Evolutionary conservation across 768 basidiomycete genomes (phyloP), one percentile per base, ranked within the genome.

Genomic region (Hysterangium stoloniferum): DNA sequence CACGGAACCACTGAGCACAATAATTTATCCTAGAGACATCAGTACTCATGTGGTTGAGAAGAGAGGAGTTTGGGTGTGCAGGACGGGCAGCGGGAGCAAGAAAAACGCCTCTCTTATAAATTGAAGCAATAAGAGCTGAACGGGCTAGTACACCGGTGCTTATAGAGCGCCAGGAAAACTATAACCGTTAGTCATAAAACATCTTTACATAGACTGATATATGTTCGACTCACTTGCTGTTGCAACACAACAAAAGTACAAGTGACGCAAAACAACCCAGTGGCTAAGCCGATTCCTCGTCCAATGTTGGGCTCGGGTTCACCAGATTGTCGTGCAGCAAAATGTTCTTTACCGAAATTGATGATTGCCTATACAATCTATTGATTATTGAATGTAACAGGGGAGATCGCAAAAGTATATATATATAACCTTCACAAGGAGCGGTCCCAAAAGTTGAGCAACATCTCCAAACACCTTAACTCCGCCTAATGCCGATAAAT

Each of bases 161-260:
- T 77, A 84, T 84, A 4, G 79, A 78, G 36, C 79, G 71, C 73
- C 79, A 81, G 69, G 87, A 86, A 66, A 82, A 86, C 74, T 80
- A 48, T 6, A n/a, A 36, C n/a, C 36, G 19, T 1, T 45, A 37
- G 32, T 12, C 41, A 51, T 55, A 56, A 48, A 59, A 43, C 28
- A 58, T 59, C 61, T 8, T 58, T 41, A 45, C 45, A 64, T 63
- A 17, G 63, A 46, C 15, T 53, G 20, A 25, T 0, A 25, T 6
- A 40, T 49, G 45, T 58, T 54, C n/a, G 58, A 58, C 57, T 56
- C 56, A 76, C 80, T 69, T 84, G 82, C 59, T 88, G 81, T 44
- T 79, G 73, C 41, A 72, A 71, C 40, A 88, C 59, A 56, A 78
- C 79, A 0, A 80, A 63, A 12, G 66, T 58, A 45, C 84, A 68